Conservation (phyloP, 495 filamentous ascomycete species). For the Tuber aestivum region DNA sequence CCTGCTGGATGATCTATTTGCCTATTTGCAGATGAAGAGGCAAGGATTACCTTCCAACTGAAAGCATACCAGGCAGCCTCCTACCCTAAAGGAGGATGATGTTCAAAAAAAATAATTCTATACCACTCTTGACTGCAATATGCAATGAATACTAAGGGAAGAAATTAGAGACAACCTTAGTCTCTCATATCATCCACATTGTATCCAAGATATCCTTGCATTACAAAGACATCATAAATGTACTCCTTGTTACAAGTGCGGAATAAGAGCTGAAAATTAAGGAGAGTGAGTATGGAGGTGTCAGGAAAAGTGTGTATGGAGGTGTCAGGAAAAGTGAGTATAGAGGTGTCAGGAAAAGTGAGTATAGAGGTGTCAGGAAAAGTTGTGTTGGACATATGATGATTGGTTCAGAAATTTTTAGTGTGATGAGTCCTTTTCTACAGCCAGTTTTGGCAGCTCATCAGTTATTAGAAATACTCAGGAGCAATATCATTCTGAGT, state of each 20-base stretch:
- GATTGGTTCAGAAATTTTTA: constrained; percentile 15
- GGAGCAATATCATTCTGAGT: constrained; percentile 18
- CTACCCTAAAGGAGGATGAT: constrained; percentile 7
- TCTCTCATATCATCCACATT: background rate
- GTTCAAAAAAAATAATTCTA: constrained; percentile 1
- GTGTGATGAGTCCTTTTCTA: constrained; percentile 23
- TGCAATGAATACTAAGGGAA: background rate
- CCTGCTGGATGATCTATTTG: background rate
- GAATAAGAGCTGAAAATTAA: background rate
- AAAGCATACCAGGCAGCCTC: background rate
- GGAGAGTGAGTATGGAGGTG: too few species aligned
- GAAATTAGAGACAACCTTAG: background rate
- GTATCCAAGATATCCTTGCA: background rate
- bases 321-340: constrained; percentile 7
- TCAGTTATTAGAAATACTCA: constrained; percentile 14
- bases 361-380: background rate
- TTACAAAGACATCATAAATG: background rate
- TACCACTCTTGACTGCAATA: background rate
- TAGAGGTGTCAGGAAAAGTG: background rate
- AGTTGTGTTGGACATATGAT: constrained; percentile 13
- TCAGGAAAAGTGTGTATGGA: too few species aligned
- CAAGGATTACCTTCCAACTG: background rate
- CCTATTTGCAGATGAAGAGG: background rate
- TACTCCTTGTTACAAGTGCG: background rate
- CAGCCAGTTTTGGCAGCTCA: constrained; percentile 6